Percentiles rank a stretch among this genome's conserved stretches.
Evolutionary conservation across 2,329 filamentous ascomycete species (phyloP).

Genomic region (Epichloe sylvatica): DNA sequence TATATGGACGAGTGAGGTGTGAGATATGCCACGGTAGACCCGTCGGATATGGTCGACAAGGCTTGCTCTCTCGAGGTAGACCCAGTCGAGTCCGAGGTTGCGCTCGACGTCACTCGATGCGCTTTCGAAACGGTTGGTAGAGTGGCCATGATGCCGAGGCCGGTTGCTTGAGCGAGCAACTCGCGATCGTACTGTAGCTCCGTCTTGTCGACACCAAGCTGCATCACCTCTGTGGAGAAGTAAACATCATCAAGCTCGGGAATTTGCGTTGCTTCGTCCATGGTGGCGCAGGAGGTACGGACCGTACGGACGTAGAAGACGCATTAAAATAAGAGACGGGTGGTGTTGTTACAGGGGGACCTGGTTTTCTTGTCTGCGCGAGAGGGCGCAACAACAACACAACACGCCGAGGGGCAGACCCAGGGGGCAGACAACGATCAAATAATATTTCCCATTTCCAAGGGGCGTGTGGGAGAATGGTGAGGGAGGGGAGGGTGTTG

Average conservation of each 20-base stretch:
- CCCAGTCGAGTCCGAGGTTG: conserved; percentile 29
- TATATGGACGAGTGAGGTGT: conserved; percentile 31
- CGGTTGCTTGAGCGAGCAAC: conserved; percentile 21
- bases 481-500: not conserved
- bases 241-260: conserved; percentile 27
- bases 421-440: conserved; percentile 1
- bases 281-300: not conserved
- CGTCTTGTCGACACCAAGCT: conserved; percentile 17
- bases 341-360: not conserved
- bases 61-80: conserved; percentile 28
- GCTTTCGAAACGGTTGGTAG: conserved; percentile 13
- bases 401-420: not conserved
- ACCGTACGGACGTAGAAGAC: not conserved
- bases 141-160: conserved; percentile 20
- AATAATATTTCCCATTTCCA: not conserved
- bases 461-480: not conserved
- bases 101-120: conserved; percentile 24
- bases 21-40: conserved; percentile 26
- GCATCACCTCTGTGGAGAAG: conserved; percentile 27
- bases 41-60: conserved; percentile 29
- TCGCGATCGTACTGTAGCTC: conserved; percentile 27
- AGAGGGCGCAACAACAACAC: not conserved
- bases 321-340: not conserved
- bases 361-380: not conserved
- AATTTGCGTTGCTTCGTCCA: conserved; percentile 7